Conservation (phyloP, 345 rosid genomes). For the Populus davidiana region DNA sequence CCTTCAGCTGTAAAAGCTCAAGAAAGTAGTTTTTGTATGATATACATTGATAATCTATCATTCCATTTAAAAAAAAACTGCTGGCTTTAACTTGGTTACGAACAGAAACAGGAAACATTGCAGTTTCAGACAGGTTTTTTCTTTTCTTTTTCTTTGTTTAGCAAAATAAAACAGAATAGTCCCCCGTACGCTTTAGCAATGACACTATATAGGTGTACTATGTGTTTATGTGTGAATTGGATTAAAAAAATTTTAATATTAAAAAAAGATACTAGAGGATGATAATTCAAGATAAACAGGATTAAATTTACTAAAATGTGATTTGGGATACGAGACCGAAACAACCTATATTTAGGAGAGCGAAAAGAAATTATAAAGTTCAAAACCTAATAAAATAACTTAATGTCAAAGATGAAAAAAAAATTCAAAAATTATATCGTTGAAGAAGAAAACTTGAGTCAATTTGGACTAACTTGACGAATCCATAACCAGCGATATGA, state of each 20-base stretch:
- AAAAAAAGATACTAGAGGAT: too few relatives aligned
- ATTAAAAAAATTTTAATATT: too few relatives aligned
- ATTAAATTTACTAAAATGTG: too few relatives aligned
- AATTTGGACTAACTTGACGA: fast-evolving
- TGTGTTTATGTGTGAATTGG: too few relatives aligned
- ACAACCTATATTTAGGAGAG: fast-evolving
- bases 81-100: not conserved
- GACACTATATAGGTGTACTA: not conserved
- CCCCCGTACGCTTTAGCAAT: not conserved
- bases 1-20: not conserved
- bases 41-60: not conserved
- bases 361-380: too few relatives aligned
- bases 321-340: too few relatives aligned
- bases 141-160: too few relatives aligned
- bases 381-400: too few relatives aligned
- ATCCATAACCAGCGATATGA: fast-evolving
- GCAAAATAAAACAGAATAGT: not conserved
- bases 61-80: not conserved
- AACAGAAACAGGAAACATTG: not conserved
- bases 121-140: not conserved
- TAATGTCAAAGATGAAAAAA: too few relatives aligned
- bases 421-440: too few relatives aligned
- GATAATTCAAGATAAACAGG: fast-evolving
- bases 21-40: not conserved
- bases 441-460: too few relatives aligned